phyloP scores from a whole-genome alignment of 495 filamentous ascomycete species.

The Rostrohypoxylon terebratum region DNA sequence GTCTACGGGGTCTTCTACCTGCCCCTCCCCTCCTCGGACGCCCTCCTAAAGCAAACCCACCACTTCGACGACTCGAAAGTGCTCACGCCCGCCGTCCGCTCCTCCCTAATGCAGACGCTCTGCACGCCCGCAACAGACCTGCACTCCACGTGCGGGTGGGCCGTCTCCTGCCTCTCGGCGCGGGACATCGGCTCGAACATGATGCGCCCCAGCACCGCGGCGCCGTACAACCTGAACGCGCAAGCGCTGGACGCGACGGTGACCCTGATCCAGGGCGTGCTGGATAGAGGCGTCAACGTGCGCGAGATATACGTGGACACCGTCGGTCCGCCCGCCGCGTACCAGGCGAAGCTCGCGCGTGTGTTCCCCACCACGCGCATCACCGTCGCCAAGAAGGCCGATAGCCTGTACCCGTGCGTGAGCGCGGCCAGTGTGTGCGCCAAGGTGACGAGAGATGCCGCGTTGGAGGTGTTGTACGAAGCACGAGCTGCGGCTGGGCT shows the following conservation, averaged over 20 bases:
- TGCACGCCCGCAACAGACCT: conserved; percentile 76
- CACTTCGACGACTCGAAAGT: conserved; percentile 94
- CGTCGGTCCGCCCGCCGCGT: conserved; percentile 81
- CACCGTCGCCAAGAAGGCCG: conserved; percentile 96
- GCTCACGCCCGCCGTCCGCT: conserved; percentile 77
- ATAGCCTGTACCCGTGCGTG: conserved; percentile 92
- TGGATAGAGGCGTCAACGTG: conserved; percentile 80
- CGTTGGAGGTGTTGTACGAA: conserved; percentile 79
- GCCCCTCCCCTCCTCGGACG: conserved; percentile 71
- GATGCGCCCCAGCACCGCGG: conserved; percentile 70
- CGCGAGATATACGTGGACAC: conserved; percentile 95
- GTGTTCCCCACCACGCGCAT: conserved; percentile 84
- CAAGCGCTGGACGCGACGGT: conserved; percentile 97
- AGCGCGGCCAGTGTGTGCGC: conserved; percentile 93
- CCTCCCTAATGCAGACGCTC: conserved; percentile 77
- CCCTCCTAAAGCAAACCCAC: conserved; percentile 79
- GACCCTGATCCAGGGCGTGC: conserved; percentile 80
- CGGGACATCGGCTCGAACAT: conserved; percentile 85
- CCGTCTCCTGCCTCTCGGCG: conserved; percentile 81
- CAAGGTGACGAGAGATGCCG: conserved; percentile 93
- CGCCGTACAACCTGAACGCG: conserved; percentile 91
- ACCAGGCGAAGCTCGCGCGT: conserved; percentile 85
- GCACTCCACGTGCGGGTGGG: conserved; percentile 80
- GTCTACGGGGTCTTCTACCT: conserved; percentile 94
- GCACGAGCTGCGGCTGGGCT: conserved; percentile 46